phyloP scores from a whole-genome alignment of 768 basidiomycete species.

The Mycena alexandri region DNA sequence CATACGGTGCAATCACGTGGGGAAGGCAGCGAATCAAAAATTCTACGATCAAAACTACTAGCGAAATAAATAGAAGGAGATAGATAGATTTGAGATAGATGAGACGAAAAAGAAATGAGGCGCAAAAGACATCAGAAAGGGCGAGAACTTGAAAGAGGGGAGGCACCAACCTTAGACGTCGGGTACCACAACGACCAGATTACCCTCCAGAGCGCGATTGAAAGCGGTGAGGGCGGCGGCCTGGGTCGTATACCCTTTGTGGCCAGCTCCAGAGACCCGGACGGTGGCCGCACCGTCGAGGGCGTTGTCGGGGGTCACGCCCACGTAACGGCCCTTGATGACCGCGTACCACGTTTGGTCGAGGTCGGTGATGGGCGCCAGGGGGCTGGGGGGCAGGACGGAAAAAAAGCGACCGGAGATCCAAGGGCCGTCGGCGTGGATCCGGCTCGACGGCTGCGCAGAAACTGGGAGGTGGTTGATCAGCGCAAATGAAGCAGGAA shows the following conservation, averaged over 20 bases:
- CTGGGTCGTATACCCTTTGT: constrained; percentile 1
- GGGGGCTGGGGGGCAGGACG: background rate
- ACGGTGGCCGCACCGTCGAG: background rate
- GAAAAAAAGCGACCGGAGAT: background rate
- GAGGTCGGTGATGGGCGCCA: background rate
- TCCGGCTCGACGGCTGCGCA: background rate
- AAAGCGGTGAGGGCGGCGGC: constrained; percentile 2
- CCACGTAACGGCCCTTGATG: constrained; percentile 12
- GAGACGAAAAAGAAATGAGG: too few species aligned
- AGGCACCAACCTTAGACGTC: background rate
- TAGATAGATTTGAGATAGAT: too few species aligned
- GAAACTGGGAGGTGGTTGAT: too few species aligned
- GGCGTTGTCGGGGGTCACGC: background rate
- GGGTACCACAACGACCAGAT: too few species aligned
- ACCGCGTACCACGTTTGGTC: constrained; percentile 10
- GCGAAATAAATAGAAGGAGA: too few species aligned
- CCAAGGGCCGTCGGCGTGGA: background rate
- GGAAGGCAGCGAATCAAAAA: too few species aligned
- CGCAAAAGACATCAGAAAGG: background rate
- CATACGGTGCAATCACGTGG: too few species aligned
- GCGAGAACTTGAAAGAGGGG: background rate
- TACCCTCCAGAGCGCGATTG: background rate
- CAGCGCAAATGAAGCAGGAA: too few species aligned
- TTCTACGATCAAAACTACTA: too few species aligned
- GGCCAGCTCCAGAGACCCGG: constrained; percentile 2